These are phyloP conservation scores for Suillus subalutaceus DNA, from an alignment of 768 basidiomycete genomes.

Conservation along the genomic window DNA sequence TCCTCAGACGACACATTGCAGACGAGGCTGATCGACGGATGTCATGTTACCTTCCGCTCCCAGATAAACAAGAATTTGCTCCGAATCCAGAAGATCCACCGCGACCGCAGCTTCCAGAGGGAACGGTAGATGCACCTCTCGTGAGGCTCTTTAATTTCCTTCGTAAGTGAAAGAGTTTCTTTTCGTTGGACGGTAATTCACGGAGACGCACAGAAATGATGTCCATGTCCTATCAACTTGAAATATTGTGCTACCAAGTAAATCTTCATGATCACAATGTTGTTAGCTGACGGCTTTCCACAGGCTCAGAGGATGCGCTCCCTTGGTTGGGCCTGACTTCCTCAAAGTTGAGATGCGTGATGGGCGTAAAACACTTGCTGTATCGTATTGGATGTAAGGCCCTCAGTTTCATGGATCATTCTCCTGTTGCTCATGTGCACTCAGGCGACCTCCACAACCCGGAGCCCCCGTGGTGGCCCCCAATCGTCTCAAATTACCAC, in stretches of 20 bases:
- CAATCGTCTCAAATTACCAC: slow-evolving; percentile 49
- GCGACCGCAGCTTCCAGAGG: slow-evolving; percentile 53
- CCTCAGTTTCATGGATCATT: neutral
- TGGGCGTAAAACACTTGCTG: slow-evolving; percentile 65
- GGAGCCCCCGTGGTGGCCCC: slow-evolving; percentile 29
- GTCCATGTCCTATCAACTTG: slow-evolving; percentile 90
- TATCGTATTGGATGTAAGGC: slow-evolving; percentile 88
- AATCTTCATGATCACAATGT: neutral
- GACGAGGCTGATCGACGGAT: slow-evolving; percentile 75
- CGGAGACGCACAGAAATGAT: slow-evolving; percentile 67
- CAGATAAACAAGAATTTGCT: slow-evolving; percentile 43
- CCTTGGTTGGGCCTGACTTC: slow-evolving; percentile 85
- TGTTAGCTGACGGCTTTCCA: slow-evolving; percentile 3
- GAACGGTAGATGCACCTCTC: slow-evolving; percentile 78
- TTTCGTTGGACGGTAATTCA: neutral
- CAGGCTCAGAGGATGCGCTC: slow-evolving; percentile 75
- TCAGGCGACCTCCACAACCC: slow-evolving; percentile 43
- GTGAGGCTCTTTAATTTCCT: slow-evolving; percentile 87
- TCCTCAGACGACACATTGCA: slow-evolving; percentile 66
- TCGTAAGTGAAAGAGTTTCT: slow-evolving; percentile 53
- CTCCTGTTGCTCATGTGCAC: slow-evolving; percentile 7
- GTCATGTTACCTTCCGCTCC: slow-evolving; percentile 59
- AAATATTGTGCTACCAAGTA: slow-evolving; percentile 81
- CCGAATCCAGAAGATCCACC: slow-evolving; percentile 46
- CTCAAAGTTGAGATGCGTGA: slow-evolving; percentile 70